Evolutionary conservation across 2,329 filamentous ascomycete species (phyloP).

Genomic region (Trichoderma sp.): DNA sequence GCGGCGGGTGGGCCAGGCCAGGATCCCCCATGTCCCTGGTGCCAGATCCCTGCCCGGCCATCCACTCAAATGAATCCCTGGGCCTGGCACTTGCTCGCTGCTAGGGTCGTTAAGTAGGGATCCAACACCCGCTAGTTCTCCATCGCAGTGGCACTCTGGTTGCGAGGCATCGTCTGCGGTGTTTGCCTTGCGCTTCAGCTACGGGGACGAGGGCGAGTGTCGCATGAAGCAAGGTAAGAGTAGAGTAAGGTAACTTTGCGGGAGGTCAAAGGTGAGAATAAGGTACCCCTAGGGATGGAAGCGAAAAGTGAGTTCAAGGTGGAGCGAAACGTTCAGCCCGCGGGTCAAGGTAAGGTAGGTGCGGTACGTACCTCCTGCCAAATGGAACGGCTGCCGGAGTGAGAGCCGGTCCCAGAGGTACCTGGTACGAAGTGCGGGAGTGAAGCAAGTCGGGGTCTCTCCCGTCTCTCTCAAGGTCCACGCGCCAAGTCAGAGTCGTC

Average conservation of each 20-base stretch:
- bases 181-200: neutral
- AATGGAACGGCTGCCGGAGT: neutral
- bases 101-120: constrained; percentile 7
- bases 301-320: neutral
- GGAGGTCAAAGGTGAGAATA: neutral
- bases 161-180: neutral
- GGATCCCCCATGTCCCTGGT: constrained; percentile 2
- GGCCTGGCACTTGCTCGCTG: constrained; percentile 10
- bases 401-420: constrained; percentile 4
- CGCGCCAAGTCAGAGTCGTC: constrained; percentile 3
- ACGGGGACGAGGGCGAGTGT: too few relatives aligned
- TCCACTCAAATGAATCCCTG: constrained; percentile 7
- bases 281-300: neutral
- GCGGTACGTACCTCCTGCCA: neutral
- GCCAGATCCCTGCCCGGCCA: constrained; percentile 3
- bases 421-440: neutral
- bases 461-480: neutral
- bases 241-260: neutral
- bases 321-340: neutral
- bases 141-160: constrained; percentile 4
- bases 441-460: neutral
- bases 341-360: neutral
- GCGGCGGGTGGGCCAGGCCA: constrained; percentile 4
- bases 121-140: constrained; percentile 4
- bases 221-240: neutral